Percentiles rank a stretch among this genome's conserved stretches.
Evolutionary conservation across 805 yeast genomes (phyloP).

Genomic region (Candida alai): DNA sequence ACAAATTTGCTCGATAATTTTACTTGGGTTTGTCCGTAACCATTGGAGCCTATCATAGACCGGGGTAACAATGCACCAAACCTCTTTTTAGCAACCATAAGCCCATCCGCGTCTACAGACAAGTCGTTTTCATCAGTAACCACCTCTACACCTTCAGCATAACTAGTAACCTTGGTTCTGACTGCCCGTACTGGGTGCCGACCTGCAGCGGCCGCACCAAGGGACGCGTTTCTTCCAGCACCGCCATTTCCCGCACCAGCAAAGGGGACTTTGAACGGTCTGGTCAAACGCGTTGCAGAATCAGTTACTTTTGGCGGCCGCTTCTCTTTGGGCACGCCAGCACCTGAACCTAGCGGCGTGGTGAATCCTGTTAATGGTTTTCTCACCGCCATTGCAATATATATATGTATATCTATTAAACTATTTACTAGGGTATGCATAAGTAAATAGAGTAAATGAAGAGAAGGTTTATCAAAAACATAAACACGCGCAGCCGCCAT

Average conservation of each 20-base stretch:
- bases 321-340: slow-evolving; percentile 55
- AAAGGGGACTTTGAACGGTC: slow-evolving; percentile 70
- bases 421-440: not conserved
- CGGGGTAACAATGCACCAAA: slow-evolving; percentile 60
- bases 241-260: slow-evolving; percentile 14
- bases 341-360: slow-evolving; percentile 62
- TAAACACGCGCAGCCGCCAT: too few relatives aligned
- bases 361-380: slow-evolving; percentile 38
- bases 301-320: slow-evolving; percentile 53
- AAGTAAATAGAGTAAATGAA: slow-evolving; percentile 1
- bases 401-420: not conserved
- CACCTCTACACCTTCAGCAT: slow-evolving; percentile 25
- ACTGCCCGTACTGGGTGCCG: slow-evolving; percentile 23
- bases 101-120: slow-evolving; percentile 32
- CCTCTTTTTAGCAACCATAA: slow-evolving; percentile 26
- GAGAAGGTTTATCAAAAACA: not conserved
- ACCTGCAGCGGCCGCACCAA: slow-evolving; percentile 8
- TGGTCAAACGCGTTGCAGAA: slow-evolving; percentile 49
- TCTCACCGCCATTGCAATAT: slow-evolving; percentile 16
- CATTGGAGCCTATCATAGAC: slow-evolving; percentile 42
- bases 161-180: slow-evolving; percentile 27
- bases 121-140: slow-evolving; percentile 15
- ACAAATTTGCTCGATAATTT: slow-evolving; percentile 45
- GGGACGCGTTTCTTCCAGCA: slow-evolving; percentile 10
- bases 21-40: slow-evolving; percentile 28